Evolutionary conservation across 495 filamentous ascomycete genomes (phyloP), one percentile per base, ranked within the genome.

Genomic region (Neurospora pannonica): DNA sequence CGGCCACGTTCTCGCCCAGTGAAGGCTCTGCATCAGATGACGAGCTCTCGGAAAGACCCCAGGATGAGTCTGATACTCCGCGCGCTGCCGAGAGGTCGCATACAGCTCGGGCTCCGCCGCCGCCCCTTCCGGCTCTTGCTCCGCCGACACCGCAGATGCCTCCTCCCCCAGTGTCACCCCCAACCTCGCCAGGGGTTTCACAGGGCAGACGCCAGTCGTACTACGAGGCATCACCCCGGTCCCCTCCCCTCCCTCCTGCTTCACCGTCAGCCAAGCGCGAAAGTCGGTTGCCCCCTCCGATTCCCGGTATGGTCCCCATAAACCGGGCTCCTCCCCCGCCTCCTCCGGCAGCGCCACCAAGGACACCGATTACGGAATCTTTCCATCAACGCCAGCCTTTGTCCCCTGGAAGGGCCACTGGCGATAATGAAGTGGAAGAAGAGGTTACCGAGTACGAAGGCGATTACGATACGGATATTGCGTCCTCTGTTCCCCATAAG

Each of bases 391-490:
- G 67, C 77, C 80, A 80, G 78, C 75, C 28, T 28, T 62, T 62
- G 54, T 62, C 54, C 34, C 54, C 54, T 19, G 28, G 54, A 62
- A 62, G 73, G 84, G 83, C 31, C 75, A 77, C 82, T 34, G 83
- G 86, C 46, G 88, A 90, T 38, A 92, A 93, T 48, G 92, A 88
- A 21, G 93, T 90, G 74, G 93, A 95, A 60, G 88, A 86, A 77
- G 94, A 96, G 79, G 85, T 93, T 42, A 97, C 93, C 3, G 96
- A 98, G 81, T 98, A 98, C 79, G 96, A 99, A 81, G 96, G 95
- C 24, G 96, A 98, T 79, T 98, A 99, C 80, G 96, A 98, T 77
- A 99, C 96, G 46, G 96, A 98, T 81, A 98, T 99, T 76, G 95
- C 92, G 2, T 92, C 97, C 62, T 91, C 93, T 38, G 94, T 89